Percentiles rank a stretch among this genome's conserved stretches.
phyloP scores from a whole-genome alignment of 164 flowering plant genomes.

The Warburgia ugandensis region DNA sequence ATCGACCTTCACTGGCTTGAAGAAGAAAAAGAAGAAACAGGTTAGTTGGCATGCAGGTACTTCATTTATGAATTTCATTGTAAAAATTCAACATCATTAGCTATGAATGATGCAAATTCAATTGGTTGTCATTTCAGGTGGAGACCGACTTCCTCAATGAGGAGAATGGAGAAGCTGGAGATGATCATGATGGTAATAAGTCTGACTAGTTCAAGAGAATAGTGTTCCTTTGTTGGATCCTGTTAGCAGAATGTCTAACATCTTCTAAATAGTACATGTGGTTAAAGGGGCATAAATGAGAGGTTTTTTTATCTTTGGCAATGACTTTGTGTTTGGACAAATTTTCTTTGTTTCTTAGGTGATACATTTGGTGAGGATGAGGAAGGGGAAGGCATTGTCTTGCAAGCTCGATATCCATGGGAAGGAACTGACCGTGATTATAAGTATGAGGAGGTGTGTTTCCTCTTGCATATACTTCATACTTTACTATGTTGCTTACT shows the following conservation, averaged over 20 bases:
- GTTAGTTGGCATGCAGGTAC: conserved; percentile 29
- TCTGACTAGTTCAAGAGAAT: background rate
- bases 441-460: conserved; percentile 58
- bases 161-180: conserved; percentile 47
- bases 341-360: too few species aligned
- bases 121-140: conserved; percentile 30
- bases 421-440: conserved; percentile 74
- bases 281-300: too few species aligned
- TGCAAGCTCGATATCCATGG: conserved; percentile 50
- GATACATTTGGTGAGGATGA: conserved; percentile 41
- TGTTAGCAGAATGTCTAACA: too few species aligned
- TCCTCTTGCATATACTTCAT: too few species aligned
- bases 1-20: conserved; percentile 60
- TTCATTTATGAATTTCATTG: background rate
- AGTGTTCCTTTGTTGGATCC: too few species aligned
- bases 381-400: conserved; percentile 44
- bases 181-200: conserved; percentile 57
- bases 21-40: conserved; percentile 92
- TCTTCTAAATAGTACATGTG: too few species aligned
- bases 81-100: background rate
- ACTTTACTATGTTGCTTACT: too few species aligned
- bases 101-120: background rate
- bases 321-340: too few species aligned
- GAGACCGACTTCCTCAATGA: conserved; percentile 50
- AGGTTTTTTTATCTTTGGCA: too few species aligned